Conservation (phyloP, 2,329 filamentous ascomycete genomes). For the Bipolaris oryzae region DNA sequence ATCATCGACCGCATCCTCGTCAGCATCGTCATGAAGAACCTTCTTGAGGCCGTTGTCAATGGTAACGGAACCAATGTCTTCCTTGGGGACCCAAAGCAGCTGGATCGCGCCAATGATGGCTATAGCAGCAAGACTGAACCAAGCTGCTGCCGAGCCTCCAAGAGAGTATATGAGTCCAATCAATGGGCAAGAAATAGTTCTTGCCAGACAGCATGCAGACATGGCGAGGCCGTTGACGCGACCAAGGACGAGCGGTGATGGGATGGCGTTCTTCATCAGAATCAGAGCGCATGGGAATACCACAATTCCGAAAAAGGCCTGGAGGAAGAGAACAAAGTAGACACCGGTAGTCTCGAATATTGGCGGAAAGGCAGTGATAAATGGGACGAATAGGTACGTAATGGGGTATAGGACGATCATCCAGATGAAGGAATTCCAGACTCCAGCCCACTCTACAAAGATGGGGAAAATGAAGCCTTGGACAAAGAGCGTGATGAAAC, state of each 20-base stretch:
- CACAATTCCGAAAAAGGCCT: conserved; percentile 71
- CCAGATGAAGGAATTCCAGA: conserved; percentile 70
- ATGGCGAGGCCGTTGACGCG: conserved; percentile 74
- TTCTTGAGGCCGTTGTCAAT: conserved; percentile 44
- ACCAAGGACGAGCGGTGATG: conserved; percentile 66
- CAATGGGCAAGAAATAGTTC: conserved; percentile 71
- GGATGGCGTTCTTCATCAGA: conserved; percentile 74
- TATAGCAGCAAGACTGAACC: conserved; percentile 64
- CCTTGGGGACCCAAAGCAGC: conserved; percentile 60
- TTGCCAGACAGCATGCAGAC: conserved; percentile 68
- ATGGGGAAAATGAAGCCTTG: conserved; percentile 74
- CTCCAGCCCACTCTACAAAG: conserved; percentile 66
- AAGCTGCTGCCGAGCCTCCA: conserved; percentile 65
- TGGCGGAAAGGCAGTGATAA: conserved; percentile 64
- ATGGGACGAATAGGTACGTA: conserved; percentile 72
- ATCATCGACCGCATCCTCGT: conserved; percentile 37
- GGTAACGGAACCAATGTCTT: conserved; percentile 46
- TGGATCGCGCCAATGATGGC: conserved; percentile 63
- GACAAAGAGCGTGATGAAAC: conserved; percentile 73
- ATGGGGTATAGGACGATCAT: conserved; percentile 70
- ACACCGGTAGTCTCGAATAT: conserved; percentile 64
- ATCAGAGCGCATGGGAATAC: conserved; percentile 73
- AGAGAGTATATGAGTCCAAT: conserved; percentile 70
- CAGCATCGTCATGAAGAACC: conserved; percentile 28
- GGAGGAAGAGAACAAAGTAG: conserved; percentile 67